Evolutionary conservation across 2,329 filamentous ascomycete species (phyloP), one percentile per base, ranked within the genome.

Genomic region (Botrytis hyacinthi): DNA sequence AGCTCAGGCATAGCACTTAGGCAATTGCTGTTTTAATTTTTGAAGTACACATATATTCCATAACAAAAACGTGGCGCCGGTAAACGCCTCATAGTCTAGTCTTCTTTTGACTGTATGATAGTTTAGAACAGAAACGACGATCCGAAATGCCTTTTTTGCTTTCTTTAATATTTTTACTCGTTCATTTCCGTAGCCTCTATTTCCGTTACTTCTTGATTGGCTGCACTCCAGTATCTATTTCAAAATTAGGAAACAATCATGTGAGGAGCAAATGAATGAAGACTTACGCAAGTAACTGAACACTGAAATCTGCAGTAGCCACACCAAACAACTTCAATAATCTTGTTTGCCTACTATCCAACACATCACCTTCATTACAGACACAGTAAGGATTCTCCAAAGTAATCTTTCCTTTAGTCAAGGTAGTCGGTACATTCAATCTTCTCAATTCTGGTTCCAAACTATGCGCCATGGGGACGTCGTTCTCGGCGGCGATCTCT

Each of bases 291-390:
- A 92, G 85, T 77, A 97, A 84, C 80, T 90, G 87, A 74, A 99
- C 90, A 82, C 87, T 91, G 85, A 99, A 99, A 85, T 98, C 94
- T 74, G 94, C 93, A 84, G 96, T 89, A 76, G 93, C 93, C 73
- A 98, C 89, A 71, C 94, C 92, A 84, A 99, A 98, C 80, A 97
- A 87, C 89, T 98, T 98, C 83, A 99, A 83, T 81, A 99, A 85
- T 76, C 94, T 92, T 73, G 96, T 98, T 87, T 99, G 96, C 79
- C 95, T 89, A 78, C 93, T 95, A 83, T 98, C 95, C 78, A 99
- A 84, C 62, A 90, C 87, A 81, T 98, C 90, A 18, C 95, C 96
- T 83, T 94, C 91, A 80, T 90, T 90, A 85, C 95, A 98, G 68
- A 99, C 84, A 73, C 83, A 81, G 68, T 81, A 81, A 84, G 76